phyloP scores from a whole-genome alignment of 2,329 filamentous ascomycete genomes.

The Pseudocercospora fuligena region DNA sequence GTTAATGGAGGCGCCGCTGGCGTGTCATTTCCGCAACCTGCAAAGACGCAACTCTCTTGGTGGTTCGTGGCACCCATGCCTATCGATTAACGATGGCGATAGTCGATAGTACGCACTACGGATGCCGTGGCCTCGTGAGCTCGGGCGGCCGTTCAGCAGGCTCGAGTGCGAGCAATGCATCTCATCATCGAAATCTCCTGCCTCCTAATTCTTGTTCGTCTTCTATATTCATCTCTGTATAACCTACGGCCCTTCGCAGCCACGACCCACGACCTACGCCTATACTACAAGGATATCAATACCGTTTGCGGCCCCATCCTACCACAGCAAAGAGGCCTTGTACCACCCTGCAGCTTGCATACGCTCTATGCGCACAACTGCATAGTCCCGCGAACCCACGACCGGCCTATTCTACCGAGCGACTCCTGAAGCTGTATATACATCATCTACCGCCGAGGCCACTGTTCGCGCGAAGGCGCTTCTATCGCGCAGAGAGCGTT shows the following conservation, averaged over 20 bases:
- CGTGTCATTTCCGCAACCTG: slow-evolving; percentile 23
- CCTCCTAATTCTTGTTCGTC: slow-evolving; percentile 13
- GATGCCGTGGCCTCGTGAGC: slow-evolving; percentile 1
- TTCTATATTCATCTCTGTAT: slow-evolving; percentile 4
- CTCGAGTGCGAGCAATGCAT: not conserved
- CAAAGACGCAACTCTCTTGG: slow-evolving; percentile 1
- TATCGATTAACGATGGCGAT: slow-evolving; percentile 19
- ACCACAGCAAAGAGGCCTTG: slow-evolving; percentile 7
- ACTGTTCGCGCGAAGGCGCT: slow-evolving; percentile 18
- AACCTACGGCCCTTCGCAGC: slow-evolving; percentile 4
- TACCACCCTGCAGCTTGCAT: slow-evolving; percentile 25
- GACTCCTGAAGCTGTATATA: slow-evolving; percentile 30
- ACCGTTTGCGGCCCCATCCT: slow-evolving; percentile 15
- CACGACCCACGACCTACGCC: slow-evolving; percentile 14
- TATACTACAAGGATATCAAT: slow-evolving; percentile 16
- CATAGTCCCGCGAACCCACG: slow-evolving; percentile 13
- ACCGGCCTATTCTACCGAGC: slow-evolving; percentile 17
- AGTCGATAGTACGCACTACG: not conserved
- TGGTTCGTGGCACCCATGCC: slow-evolving; percentile 24
- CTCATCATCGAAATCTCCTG: not conserved
- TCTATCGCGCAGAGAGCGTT: slow-evolving; percentile 27
- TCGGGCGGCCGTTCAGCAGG: slow-evolving; percentile 2
- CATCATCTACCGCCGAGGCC: slow-evolving; percentile 30
- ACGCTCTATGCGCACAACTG: slow-evolving; percentile 17
- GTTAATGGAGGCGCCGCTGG: slow-evolving; percentile 13